Percentiles rank a stretch among this genome's conserved stretches.
These are phyloP conservation scores for Polygonum maritimum DNA, from an alignment of 148 eudicot genomes.

Conservation along the genomic window DNA sequence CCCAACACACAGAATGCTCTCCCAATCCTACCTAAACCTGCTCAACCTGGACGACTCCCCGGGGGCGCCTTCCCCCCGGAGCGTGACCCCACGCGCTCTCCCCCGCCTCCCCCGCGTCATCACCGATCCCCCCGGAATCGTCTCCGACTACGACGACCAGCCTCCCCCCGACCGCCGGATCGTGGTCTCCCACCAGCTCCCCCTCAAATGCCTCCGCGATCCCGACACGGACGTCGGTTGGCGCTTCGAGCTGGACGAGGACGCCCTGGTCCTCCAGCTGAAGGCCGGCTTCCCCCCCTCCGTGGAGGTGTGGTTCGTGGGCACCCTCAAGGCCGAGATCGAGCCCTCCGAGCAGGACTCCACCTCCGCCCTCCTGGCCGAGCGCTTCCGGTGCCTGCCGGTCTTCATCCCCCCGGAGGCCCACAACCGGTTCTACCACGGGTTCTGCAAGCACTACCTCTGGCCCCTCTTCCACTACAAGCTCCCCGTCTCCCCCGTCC, in stretches of 20 bases:
- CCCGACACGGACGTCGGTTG: constrained; percentile 17
- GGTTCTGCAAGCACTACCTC: constrained; percentile 71
- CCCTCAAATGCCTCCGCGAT: constrained; percentile 30
- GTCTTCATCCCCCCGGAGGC: constrained; percentile 44
- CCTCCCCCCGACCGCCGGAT: constrained; percentile 19
- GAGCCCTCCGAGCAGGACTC: constrained; percentile 55
- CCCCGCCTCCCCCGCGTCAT: constrained; percentile 10
- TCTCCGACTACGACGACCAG: constrained; percentile 9
- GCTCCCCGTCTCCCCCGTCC: constrained; percentile 40
- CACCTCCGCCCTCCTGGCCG: constrained; percentile 30
- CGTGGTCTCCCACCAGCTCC: constrained; percentile 51
- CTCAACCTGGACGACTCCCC: constrained; percentile 7
- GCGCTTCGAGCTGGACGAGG: constrained; percentile 50
- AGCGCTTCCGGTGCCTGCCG: constrained; percentile 59
- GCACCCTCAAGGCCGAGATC: constrained; percentile 26
- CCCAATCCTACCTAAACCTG: constrained; percentile 9
- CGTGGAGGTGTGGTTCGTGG: constrained; percentile 45
- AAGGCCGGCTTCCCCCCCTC: constrained; percentile 45
- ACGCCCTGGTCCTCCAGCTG: constrained; percentile 47
- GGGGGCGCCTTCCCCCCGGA: neutral
- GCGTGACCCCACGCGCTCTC: neutral
- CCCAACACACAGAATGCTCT: neutral
- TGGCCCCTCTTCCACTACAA: constrained; percentile 86
- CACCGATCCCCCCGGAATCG: constrained; percentile 7
- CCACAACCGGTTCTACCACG: constrained; percentile 57